phyloP scores from a whole-genome alignment of 495 filamentous ascomycete species.

The Pseudevernia furfuracea region DNA sequence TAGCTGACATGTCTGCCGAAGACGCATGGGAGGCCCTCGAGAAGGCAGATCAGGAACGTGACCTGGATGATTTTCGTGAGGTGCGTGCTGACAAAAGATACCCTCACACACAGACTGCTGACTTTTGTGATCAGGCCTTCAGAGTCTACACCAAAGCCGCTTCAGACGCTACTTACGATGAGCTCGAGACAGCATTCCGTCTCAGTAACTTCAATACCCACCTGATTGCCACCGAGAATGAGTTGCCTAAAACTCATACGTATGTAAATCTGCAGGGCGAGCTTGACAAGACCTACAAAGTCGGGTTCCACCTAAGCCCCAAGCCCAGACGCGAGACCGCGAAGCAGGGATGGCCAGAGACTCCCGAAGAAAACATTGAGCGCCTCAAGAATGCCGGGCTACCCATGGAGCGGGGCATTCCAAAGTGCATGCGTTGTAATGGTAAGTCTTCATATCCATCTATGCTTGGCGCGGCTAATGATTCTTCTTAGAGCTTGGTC shows the following conservation, averaged over 20 bases:
- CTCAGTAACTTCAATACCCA: constrained; percentile 52
- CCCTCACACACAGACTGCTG: constrained; percentile 8
- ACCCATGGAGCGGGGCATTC: constrained; percentile 54
- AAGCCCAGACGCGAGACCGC: constrained; percentile 58
- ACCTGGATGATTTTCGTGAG: constrained; percentile 66
- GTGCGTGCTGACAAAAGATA: constrained; percentile 33
- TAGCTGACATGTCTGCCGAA: constrained; percentile 53
- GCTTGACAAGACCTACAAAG: constrained; percentile 62
- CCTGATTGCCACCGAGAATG: constrained; percentile 63
- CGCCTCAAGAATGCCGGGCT: constrained; percentile 69
- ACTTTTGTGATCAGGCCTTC: constrained; percentile 40
- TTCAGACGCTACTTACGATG: constrained; percentile 54
- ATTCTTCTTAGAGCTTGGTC: constrained; percentile 56
- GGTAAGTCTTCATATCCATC: constrained; percentile 32
- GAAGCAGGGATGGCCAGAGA: constrained; percentile 56
- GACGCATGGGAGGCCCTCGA: constrained; percentile 63
- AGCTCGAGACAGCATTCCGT: constrained; percentile 72
- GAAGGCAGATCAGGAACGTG: constrained; percentile 53
- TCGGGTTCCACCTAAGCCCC: constrained; percentile 57
- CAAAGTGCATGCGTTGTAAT: constrained; percentile 63
- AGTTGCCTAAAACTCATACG: constrained; percentile 52
- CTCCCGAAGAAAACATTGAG: constrained; percentile 60
- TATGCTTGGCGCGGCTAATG: constrained; percentile 19
- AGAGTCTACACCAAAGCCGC: constrained; percentile 67
- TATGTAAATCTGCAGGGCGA: constrained; percentile 82